Evolutionary conservation across 257 asterid species (phyloP), one percentile per base, ranked within the genome.

Genomic region (Rauvolfia tetraphylla): DNA sequence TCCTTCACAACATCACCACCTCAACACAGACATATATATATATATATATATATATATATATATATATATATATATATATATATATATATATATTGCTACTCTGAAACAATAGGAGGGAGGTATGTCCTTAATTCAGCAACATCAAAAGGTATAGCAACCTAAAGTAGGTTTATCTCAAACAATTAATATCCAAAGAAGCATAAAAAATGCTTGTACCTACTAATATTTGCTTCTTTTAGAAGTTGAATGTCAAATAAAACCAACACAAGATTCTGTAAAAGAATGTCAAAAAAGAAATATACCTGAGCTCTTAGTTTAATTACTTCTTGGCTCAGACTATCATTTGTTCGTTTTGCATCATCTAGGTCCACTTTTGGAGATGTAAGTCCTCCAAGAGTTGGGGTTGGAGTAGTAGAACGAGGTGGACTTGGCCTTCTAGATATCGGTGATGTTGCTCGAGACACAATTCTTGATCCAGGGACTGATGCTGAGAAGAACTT

Each of bases 371-470:
- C 71, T 81, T 92, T 92, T n/a, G 97, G 97, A n/a, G 97, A 90
- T 51, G 97, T 82, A 62, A 94, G 97, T 58, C 98, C 98, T 36
- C 97, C 98, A 79, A 94, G 84, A 73, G 97, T 90, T 72, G 98
- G 98, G 76, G 97, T 94, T 41, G 97, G 98, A 69, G 98, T 94
- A 59, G 98, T 94, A 63, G 98, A 94, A 79, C 98, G 98, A 83
- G 97, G 97, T 81, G 98, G 98, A 83, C 97, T 94, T 29, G 89
- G 82, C 57, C 95, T 88, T 83, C 98, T 88, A 48, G 98, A 92
- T 80, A 94, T 85, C 68, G 98, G 98, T 44, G 98, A 94, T 82
- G 98, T 92, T 81, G 98, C 98, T 79, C 98, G 90, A 79, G 98
- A 94, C 84, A 90, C 98, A 82, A 94, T 94, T 82, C 98, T 90